Percentiles rank a stretch among this genome's conserved stretches.
phyloP scores from a whole-genome alignment of 441 rosid species.

The Flueggea neowawraea region DNA sequence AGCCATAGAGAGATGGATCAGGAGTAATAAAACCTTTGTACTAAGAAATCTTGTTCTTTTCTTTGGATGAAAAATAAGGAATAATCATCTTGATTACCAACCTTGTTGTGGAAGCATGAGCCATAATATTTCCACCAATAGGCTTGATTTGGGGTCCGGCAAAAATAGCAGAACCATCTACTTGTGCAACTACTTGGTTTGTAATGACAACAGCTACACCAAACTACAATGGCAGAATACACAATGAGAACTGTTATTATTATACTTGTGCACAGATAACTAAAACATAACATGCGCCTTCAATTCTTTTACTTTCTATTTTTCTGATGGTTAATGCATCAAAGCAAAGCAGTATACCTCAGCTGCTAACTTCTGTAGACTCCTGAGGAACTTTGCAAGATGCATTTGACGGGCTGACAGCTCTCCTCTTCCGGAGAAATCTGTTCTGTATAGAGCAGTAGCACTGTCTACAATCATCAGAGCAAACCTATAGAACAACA shows the following conservation, averaged over 20 bases:
- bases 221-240: constrained; percentile 42
- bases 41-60: not conserved
- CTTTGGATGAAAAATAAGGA: not conserved
- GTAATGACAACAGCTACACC: constrained; percentile 95
- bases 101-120: constrained; percentile 99
- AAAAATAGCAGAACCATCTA: constrained; percentile 91
- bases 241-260: not conserved
- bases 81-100: constrained; percentile 12
- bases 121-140: constrained; percentile 96
- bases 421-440: constrained; percentile 94
- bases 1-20: not conserved
- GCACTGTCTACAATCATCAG: constrained; percentile 96
- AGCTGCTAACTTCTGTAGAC: constrained; percentile 93
- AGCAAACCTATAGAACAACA: constrained; percentile 60
- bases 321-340: too few relatives aligned
- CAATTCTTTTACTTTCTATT: too few relatives aligned
- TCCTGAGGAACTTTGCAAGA: constrained; percentile 92
- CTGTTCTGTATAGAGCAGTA: constrained; percentile 91
- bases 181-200: constrained; percentile 97
- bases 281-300: too few relatives aligned
- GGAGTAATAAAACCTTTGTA: too few relatives aligned
- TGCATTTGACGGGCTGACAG: constrained; percentile 97
- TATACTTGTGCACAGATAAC: too few relatives aligned
- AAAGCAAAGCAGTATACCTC: constrained; percentile 57
- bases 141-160: constrained; percentile 99